Conservation (phyloP, 768 basidiomycete species). For the Inosperma sp. region DNA sequence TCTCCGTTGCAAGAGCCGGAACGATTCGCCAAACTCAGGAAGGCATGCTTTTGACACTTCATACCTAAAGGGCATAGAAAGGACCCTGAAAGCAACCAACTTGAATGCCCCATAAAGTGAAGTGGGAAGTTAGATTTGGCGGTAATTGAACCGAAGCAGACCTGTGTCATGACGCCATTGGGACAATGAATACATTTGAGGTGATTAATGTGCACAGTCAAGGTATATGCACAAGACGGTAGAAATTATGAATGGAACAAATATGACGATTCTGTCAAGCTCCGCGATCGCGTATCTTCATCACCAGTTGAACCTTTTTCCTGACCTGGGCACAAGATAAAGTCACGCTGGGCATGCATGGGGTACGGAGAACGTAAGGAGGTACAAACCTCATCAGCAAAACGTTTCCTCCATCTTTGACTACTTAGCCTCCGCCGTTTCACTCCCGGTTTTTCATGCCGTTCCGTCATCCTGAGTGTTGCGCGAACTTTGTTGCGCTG, state of each 20-base stretch:
- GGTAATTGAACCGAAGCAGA: not conserved
- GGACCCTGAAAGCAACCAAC: not conserved
- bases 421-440: constrained; percentile 72
- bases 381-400: constrained; percentile 67
- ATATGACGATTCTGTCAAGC: constrained; percentile 38
- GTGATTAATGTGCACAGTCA: not conserved
- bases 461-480: constrained; percentile 45
- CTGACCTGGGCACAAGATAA: constrained; percentile 51
- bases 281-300: constrained; percentile 72
- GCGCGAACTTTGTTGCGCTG: constrained; percentile 49
- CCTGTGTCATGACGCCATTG: constrained; percentile 2
- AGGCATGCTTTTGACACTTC: not conserved
- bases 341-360: constrained; percentile 8
- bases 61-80: constrained; percentile 1
- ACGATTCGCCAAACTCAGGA: not conserved
- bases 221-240: not conserved
- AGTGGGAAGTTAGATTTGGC: constrained; percentile 4
- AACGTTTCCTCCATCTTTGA: constrained; percentile 73
- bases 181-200: constrained; percentile 1
- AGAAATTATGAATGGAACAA: not conserved
- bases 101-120: not conserved
- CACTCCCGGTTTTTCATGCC: constrained; percentile 81
- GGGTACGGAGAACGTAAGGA: not conserved
- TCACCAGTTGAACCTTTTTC: constrained; percentile 76
- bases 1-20: not conserved